Evolutionary conservation across 1,284 basidiomycete species (phyloP).

Genomic region (Sporisorium scitamineum): DNA sequence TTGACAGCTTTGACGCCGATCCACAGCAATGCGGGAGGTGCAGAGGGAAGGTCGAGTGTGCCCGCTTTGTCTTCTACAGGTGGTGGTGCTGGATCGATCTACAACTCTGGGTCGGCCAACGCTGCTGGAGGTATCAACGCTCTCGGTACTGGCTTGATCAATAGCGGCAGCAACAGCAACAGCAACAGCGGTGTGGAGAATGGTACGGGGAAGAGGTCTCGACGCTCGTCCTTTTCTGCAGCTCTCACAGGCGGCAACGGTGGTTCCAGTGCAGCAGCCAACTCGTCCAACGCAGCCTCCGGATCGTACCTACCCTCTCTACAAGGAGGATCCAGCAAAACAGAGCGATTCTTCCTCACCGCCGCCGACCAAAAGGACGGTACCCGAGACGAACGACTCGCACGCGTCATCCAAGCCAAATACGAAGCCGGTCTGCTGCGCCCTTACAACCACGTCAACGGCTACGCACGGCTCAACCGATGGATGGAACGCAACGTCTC

Average conservation of each 20-base stretch:
- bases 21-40: constrained; percentile 5
- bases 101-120: constrained; percentile 10
- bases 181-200: constrained; percentile 5
- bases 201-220: constrained; percentile 20
- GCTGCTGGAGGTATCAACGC: not conserved
- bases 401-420: constrained; percentile 92
- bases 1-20: constrained; percentile 32
- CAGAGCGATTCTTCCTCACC: constrained; percentile 88
- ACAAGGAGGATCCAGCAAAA: constrained; percentile 57
- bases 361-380: constrained; percentile 95
- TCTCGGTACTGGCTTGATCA: not conserved
- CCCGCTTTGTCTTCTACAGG: not conserved
- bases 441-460: constrained; percentile 90
- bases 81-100: not conserved
- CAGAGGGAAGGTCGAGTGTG: not conserved
- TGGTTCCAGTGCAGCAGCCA: not conserved
- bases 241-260: constrained; percentile 1
- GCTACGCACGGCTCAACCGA: constrained; percentile 64
- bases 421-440: constrained; percentile 94
- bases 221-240: constrained; percentile 47
- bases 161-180: constrained; percentile 4
- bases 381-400: constrained; percentile 87
- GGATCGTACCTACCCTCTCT: constrained; percentile 45
- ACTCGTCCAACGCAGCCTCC: constrained; percentile 1
- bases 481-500: constrained; percentile 89